Conservation (phyloP, 129 eudicot species). For the Apium graveolens region DNA sequence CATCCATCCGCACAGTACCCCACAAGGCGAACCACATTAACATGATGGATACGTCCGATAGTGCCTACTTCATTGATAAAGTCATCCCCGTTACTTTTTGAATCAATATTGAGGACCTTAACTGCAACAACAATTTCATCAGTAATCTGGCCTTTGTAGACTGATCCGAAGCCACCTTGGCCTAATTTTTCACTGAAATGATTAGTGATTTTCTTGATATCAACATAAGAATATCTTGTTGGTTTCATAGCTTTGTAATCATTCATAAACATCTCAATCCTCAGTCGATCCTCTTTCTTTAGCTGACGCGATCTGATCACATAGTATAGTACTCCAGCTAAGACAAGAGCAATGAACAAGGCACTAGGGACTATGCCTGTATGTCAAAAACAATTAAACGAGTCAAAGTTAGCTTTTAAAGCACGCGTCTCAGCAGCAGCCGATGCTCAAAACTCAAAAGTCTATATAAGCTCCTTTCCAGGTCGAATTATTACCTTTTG, state of each 20-base stretch:
- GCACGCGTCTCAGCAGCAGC: not conserved
- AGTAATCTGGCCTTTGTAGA: conserved; percentile 9
- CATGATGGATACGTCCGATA: conserved; percentile 8
- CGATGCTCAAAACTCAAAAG: not conserved
- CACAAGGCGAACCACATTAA: conserved; percentile 12
- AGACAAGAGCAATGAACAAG: not conserved
- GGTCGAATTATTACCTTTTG: not conserved
- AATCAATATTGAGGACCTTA: conserved; percentile 3
- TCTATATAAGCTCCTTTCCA: not conserved
- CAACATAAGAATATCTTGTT: conserved; percentile 11
- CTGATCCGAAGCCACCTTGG: conserved; percentile 14
- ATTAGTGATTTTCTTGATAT: conserved; percentile 2
- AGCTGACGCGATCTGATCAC: not conserved
- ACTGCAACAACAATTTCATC: conserved; percentile 7
- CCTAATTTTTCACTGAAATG: conserved; percentile 2
- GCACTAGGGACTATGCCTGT: conserved; percentile 4
- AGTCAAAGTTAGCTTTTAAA: not conserved
- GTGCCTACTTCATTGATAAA: conserved; percentile 11
- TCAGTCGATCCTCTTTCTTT: conserved; percentile 7
- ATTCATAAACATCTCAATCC: conserved; percentile 9
- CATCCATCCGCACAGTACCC: conserved; percentile 11
- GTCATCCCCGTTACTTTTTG: conserved; percentile 10
- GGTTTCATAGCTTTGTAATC: conserved; percentile 13
- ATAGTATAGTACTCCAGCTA: not conserved
- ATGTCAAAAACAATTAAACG: not conserved